A percentile compares a stretch with the other conserved stretches of the same genome.
Evolutionary conservation across 164 flowering plant species (phyloP).

Genomic region (Vitis rupestris): DNA sequence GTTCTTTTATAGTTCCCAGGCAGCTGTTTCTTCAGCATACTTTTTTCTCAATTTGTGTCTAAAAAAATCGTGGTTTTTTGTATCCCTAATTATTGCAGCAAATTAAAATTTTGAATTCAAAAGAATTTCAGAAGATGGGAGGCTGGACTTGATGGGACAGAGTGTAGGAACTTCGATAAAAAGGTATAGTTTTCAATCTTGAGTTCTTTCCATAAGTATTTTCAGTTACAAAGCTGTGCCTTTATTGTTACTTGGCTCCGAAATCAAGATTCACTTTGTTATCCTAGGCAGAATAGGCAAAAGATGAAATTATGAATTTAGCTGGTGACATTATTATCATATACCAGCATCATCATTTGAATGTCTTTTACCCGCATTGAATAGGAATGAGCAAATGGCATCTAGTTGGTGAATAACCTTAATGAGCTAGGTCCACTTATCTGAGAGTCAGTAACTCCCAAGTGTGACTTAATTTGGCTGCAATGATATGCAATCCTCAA

Average conservation of each 20-base stretch:
- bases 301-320: not conserved
- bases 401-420: not conserved
- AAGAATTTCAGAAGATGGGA: too few species aligned
- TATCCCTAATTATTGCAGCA: too few species aligned
- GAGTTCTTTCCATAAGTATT: not conserved
- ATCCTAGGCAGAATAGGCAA: not conserved
- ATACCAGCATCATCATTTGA: not conserved
- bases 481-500: not conserved
- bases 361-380: not conserved
- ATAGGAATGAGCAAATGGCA: not conserved
- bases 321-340: not conserved
- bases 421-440: not conserved
- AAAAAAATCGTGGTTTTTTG: too few species aligned
- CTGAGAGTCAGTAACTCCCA: not conserved
- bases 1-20: too few species aligned
- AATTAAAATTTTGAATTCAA: too few species aligned
- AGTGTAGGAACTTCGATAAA: too few species aligned
- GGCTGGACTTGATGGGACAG: too few species aligned
- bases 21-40: too few species aligned
- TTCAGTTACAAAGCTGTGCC: not conserved
- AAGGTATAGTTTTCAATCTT: not conserved
- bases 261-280: not conserved
- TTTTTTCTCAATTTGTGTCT: too few species aligned
- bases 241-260: not conserved
- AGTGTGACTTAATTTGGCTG: not conserved